Conservation (phyloP, 2,329 filamentous ascomycete genomes). For the Ceratocystis cacaofunesta region DNA sequence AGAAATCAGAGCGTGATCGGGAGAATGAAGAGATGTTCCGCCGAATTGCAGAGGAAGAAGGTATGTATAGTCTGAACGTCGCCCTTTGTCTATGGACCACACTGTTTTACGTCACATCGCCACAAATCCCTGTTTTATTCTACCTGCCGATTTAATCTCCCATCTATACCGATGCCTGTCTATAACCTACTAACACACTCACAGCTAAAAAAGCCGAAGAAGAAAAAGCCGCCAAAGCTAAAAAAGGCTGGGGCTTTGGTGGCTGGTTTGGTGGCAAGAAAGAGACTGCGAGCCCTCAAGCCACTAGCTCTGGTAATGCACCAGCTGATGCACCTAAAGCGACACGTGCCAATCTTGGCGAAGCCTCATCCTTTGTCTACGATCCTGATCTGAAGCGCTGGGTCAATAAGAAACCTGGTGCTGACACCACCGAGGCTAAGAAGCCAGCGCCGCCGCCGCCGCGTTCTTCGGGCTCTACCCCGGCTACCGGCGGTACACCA, state of each 20-base stretch:
- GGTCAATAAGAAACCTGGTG: conserved; percentile 86
- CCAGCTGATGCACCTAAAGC: conserved; percentile 42
- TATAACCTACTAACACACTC: background rate
- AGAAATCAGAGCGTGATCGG: conserved; percentile 54
- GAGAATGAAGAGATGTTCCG: conserved; percentile 77
- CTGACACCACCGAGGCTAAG: conserved; percentile 43
- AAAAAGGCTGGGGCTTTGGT: conserved; percentile 65
- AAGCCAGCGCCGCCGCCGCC: conserved; percentile 68
- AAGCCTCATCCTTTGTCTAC: conserved; percentile 84
- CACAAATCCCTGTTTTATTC: background rate
- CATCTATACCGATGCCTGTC: conserved; percentile 12
- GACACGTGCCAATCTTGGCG: conserved; percentile 87
- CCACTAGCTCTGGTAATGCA: conserved; percentile 21
- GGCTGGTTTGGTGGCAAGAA: conserved; percentile 73
- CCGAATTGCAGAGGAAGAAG: conserved; percentile 64
- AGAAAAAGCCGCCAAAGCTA: conserved; percentile 27
- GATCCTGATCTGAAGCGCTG: conserved; percentile 94
- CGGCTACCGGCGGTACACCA: conserved; percentile 37
- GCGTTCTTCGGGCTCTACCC: conserved; percentile 32
- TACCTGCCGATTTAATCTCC: background rate
- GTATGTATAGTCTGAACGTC: conserved; percentile 29
- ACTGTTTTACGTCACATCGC: background rate
- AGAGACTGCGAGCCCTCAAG: conserved; percentile 27
- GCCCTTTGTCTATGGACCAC: background rate
- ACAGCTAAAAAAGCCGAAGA: conserved; percentile 46